These are phyloP conservation scores for Diplodia intermedia DNA, from an alignment of 2,329 filamentous ascomycete species.

Conservation along the genomic window DNA sequence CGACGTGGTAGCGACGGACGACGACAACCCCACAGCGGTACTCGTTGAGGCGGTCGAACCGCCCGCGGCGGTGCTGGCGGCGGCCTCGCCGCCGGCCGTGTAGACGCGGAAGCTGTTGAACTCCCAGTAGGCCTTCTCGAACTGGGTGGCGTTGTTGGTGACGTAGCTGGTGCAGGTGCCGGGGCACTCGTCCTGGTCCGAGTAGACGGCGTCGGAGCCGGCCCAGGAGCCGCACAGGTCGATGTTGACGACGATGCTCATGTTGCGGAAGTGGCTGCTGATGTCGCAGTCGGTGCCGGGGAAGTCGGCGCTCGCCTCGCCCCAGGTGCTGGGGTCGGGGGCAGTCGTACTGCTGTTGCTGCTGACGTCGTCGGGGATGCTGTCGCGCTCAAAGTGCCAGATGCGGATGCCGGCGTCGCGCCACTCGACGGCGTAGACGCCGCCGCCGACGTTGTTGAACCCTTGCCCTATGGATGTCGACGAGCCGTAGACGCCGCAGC, in stretches of 20 bases:
- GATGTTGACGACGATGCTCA: constrained; percentile 33
- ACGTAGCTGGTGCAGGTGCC: constrained; percentile 49
- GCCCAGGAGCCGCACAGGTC: constrained; percentile 31
- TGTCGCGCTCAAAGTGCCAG: constrained; percentile 58
- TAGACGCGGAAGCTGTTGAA: constrained; percentile 38
- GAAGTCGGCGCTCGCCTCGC: constrained; percentile 38
- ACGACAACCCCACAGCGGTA: not conserved
- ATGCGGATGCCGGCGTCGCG: constrained; percentile 56
- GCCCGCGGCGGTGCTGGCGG: not conserved
- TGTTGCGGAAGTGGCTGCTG: constrained; percentile 29
- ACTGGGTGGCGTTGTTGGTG: constrained; percentile 41
- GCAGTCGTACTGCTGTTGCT: constrained; percentile 34
- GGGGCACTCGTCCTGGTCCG: constrained; percentile 24
- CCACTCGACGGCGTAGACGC: constrained; percentile 59
- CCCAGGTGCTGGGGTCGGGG: constrained; percentile 56
- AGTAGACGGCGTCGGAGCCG: constrained; percentile 21
- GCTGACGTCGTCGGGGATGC: constrained; percentile 55
- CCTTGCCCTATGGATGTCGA: constrained; percentile 35
- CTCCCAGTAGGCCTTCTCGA: constrained; percentile 46
- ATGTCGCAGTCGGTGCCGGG: constrained; percentile 32
- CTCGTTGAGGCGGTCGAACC: not conserved
- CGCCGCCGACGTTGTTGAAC: constrained; percentile 53
- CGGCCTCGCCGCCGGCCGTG: not conserved
- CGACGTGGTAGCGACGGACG: not conserved
- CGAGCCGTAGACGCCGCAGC: constrained; percentile 34